A percentile compares a stretch with the other conserved stretches of the same genome.
Conservation (phyloP, 2,329 filamentous ascomycete species). For the Drechslerella stenobrocha region DNA sequence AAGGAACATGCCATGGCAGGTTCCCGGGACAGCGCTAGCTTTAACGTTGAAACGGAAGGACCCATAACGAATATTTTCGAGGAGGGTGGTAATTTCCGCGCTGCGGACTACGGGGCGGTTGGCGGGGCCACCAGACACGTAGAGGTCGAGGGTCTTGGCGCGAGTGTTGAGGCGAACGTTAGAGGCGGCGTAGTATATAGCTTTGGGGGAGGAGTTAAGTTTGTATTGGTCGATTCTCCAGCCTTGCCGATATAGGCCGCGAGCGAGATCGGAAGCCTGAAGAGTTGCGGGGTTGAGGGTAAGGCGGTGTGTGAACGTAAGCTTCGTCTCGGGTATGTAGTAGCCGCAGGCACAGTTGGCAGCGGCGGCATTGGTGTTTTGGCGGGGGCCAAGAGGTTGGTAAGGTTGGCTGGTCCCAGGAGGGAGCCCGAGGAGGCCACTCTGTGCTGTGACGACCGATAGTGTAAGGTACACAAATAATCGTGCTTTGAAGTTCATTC, state of each 20-base stretch:
- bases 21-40: constrained; percentile 22
- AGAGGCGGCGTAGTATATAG: constrained; percentile 26
- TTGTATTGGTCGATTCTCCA: constrained; percentile 19
- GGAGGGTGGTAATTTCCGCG: constrained; percentile 21
- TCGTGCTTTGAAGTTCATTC: constrained; percentile 11
- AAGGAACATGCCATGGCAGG: constrained; percentile 35
- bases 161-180: constrained; percentile 21
- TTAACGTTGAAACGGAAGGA: constrained; percentile 38
- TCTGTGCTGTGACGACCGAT: constrained; percentile 16
- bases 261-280: constrained; percentile 2
- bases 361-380: neutral
- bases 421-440: constrained; percentile 12
- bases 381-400: constrained; percentile 4
- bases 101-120: constrained; percentile 13
- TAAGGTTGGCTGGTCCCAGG: neutral
- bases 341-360: constrained; percentile 31
- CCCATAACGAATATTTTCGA: constrained; percentile 34
- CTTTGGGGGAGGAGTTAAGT: constrained; percentile 14
- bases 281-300: constrained; percentile 11
- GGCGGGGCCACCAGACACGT: constrained; percentile 29
- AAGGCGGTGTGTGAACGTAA: constrained; percentile 23
- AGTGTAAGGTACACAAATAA: constrained; percentile 21
- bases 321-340: constrained; percentile 37
- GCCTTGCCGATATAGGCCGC: constrained; percentile 17
- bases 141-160: constrained; percentile 21